Evolutionary conservation across 2,329 filamentous ascomycete species (phyloP).

Genomic region (Colletotrichum destructivum): DNA sequence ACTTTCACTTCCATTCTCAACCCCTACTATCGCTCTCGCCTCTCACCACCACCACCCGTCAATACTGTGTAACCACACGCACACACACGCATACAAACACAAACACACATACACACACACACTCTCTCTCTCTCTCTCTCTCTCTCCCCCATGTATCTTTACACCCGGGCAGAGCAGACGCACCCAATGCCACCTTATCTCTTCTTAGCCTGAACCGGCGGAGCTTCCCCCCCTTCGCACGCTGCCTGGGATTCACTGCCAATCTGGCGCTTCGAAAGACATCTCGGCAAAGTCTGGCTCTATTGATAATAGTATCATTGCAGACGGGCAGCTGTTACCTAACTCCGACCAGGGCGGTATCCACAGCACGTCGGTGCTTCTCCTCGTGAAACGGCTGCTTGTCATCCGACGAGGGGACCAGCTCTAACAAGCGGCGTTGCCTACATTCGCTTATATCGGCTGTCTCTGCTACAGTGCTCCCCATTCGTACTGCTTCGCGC

Average conservation of each 20-base stretch:
- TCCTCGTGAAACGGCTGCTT: conserved; percentile 18
- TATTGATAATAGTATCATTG: not conserved
- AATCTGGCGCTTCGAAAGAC: not conserved
- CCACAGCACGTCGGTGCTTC: conserved; percentile 15
- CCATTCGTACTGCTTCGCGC: not conserved
- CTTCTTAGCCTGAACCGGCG: conserved; percentile 22
- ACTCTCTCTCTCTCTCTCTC: too few relatives aligned
- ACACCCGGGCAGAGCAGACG: conserved; percentile 19
- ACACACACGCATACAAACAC: too few relatives aligned
- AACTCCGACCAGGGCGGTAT: conserved; percentile 7
- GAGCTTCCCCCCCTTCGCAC: not conserved
- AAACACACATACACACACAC: too few relatives aligned
- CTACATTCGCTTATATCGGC: not conserved
- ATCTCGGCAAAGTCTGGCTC: conserved; percentile 21
- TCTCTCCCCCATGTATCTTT: conserved; percentile 11
- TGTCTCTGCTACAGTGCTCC: not conserved
- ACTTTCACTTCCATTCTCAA: conserved; percentile 3
- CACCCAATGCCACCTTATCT: conserved; percentile 23
- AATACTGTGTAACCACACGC: not conserved
- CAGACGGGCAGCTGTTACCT: conserved; percentile 6
- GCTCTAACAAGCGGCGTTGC: not conserved
- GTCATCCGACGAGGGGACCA: conserved; percentile 3
- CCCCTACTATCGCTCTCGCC: not conserved
- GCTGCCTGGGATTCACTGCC: not conserved
- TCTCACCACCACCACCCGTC: not conserved